A percentile compares a stretch with the other conserved stretches of the same genome.
Evolutionary conservation across 108 stramenopile genomes (phyloP).

Genomic region (Fistulifera solaris): DNA sequence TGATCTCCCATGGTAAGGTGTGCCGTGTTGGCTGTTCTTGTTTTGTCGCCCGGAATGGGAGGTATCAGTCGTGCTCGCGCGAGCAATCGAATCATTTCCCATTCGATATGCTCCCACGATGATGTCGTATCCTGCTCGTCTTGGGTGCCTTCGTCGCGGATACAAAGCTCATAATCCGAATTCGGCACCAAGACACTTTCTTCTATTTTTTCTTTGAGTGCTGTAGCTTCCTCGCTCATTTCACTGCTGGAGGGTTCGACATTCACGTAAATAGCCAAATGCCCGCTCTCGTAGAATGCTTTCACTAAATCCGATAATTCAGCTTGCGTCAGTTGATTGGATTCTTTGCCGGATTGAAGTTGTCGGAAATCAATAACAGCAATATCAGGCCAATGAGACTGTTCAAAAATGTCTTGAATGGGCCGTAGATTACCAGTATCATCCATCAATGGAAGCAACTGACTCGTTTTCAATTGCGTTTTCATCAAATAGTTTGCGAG

Average conservation of each 20-base stretch:
- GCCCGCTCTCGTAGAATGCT: constrained; percentile 42
- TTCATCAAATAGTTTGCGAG: constrained; percentile 28
- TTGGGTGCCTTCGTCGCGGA: constrained; percentile 63
- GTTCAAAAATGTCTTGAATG: constrained; percentile 16
- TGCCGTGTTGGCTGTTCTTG: constrained; percentile 52
- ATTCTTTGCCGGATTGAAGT: constrained; percentile 11
- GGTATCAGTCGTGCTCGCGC: constrained; percentile 67
- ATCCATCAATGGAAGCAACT: constrained; percentile 3
- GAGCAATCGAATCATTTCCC: constrained; percentile 68
- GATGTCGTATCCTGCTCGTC: constrained; percentile 7
- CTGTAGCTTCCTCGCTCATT: constrained; percentile 18
- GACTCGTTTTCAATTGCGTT: background rate
- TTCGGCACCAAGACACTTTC: constrained; percentile 47
- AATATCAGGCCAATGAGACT: constrained; percentile 35
- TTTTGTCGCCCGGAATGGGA: constrained; percentile 52
- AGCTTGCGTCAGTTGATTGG: constrained; percentile 18
- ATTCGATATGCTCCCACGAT: constrained; percentile 60
- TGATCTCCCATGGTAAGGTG: constrained; percentile 76
- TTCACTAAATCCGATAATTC: constrained; percentile 28
- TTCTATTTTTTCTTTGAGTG: constrained; percentile 37
- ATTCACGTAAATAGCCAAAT: constrained; percentile 64
- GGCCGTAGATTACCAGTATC: constrained; percentile 11
- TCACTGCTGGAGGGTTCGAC: constrained; percentile 35
- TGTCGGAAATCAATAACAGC: constrained; percentile 56
- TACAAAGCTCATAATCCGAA: constrained; percentile 81